Evolutionary conservation across 2,329 filamentous ascomycete species (phyloP), one percentile per base, ranked within the genome.

Genomic region (Xylaria arbuscula): DNA sequence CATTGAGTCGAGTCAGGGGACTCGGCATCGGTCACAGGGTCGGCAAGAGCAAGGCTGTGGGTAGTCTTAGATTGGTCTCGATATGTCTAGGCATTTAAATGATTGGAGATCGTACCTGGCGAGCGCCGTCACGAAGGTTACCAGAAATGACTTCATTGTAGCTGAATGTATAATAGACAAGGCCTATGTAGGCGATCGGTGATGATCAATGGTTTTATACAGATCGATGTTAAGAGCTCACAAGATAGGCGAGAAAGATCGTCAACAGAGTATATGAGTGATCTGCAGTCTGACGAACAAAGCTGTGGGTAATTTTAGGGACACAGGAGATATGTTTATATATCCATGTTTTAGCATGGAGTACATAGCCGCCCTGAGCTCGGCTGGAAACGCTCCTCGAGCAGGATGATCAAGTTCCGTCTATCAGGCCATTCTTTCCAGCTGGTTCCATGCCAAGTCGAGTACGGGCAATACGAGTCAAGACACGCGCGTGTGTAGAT

Each of bases 71-170:
- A 45, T 38, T 1, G 2, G 7, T 32, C 17, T 22, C 1, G 10
- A 15, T 24, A 17, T 13, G 17, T 38, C 9, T 9, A 22, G 17
- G 5, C 2, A 50, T 42, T 15, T 32, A 15, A 9, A 42, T 13
- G 11, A 1, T 15, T 19, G 53, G n/a, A 28, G 47, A n/a, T 32
- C 72, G 62, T 69, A 75, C 74, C 73, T 67, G 54, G 73, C 72
- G 19, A 76, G 62, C n/a, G 70, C 72, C 60, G 67, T 71, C 10
- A 72, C 17, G 24, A 75, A 47, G 45, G 68, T 61, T 28, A 67
- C 64, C 54, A 72, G 24, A 40, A 67, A 48, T 66, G 70, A 56
- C 67, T 75, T 76, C 74, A 76, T 76, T 0, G 68, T 76, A 13
- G 19, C 15, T 32, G 22, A 11, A 50, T 45, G 58, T 57, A 50